Evolutionary conservation across 257 asterid genomes (phyloP), one percentile per base, ranked within the genome.

Genomic region (Ehretia macrophylla): DNA sequence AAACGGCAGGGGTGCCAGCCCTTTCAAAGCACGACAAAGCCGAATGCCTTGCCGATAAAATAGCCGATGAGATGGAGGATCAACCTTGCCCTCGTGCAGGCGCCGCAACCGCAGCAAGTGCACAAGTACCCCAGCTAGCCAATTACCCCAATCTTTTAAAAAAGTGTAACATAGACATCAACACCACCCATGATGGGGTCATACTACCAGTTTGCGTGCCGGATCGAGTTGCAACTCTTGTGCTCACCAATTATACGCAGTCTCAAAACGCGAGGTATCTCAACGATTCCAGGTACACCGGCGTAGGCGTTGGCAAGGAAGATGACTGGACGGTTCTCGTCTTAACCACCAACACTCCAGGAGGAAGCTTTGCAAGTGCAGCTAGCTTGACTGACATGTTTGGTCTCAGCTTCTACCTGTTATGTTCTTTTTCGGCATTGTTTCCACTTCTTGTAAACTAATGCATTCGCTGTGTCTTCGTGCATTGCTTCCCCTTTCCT

Each of bases 311-410:
- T 3, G 96, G 88, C 5, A 65, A 68, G 0, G 96, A 86, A 10
- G 79, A 84, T 4, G 88, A 86, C 32, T 90, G 96, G 97, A 90
- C 96, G 0, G 86, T 86, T 2, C 18, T 90, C 6, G 88, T 90
- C 32, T 50, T 90, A 56, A 74, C 96, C 1, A 86, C 95, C 0
- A 78, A 58, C 63, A 81, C 88, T 0, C 74, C 54, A 0, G 92
- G 72, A 1, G 97, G 96, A 8, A 86, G 81, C 84, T 79, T 84
- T 51, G 76, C 85, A 0, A 66, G 67, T 48, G 47, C 50, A 14
- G 79, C 67, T 9, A 20, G 40, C 45, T 56, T 38, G 4, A 23
- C 32, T 17, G 8, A 17, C n/a, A 27, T 46, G 38, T 17, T 60
- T 48, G 51, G 39, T 32, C 23, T 13, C 22, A 54, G 55, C 11